These are phyloP conservation scores for Pseudonitzschia multiseries DNA, from an alignment of 108 stramenopile genomes.

Conservation along the genomic window DNA sequence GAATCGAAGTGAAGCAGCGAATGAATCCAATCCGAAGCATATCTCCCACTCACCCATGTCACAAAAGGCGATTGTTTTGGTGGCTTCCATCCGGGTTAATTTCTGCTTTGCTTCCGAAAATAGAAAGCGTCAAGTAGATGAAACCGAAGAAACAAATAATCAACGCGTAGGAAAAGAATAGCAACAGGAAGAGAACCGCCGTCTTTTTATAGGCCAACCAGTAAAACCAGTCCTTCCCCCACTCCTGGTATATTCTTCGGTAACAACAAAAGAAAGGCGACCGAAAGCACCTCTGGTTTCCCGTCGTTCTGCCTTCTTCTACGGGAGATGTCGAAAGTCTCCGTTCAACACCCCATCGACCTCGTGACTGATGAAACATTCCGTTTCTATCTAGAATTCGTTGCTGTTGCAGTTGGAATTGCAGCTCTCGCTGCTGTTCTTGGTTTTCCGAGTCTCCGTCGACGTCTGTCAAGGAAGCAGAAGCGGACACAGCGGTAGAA, in stretches of 20 bases:
- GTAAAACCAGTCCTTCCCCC: constrained; percentile 66
- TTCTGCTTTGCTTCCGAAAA: constrained; percentile 41
- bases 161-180: constrained; percentile 57
- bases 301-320: constrained; percentile 2
- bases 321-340: constrained; percentile 22
- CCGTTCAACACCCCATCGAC: constrained; percentile 63
- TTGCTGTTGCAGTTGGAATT: background rate
- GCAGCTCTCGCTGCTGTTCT: background rate
- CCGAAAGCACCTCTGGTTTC: background rate
- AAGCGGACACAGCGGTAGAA: background rate
- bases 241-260: constrained; percentile 62
- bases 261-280: constrained; percentile 4
- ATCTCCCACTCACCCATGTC: constrained; percentile 58
- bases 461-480: background rate
- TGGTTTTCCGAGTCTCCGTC: constrained; percentile 2
- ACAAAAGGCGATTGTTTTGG: constrained; percentile 58
- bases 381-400: constrained; percentile 74
- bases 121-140: constrained; percentile 61
- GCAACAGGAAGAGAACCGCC: constrained; percentile 47
- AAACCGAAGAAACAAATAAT: constrained; percentile 68
- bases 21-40: too few species aligned
- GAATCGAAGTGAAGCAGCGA: background rate
- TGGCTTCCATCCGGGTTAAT: constrained; percentile 42
- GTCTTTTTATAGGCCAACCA: constrained; percentile 71
- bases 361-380: constrained; percentile 65